These are phyloP conservation scores for Claviceps pazoutovae DNA, from an alignment of 2,329 filamentous ascomycete species.

Conservation along the genomic window DNA sequence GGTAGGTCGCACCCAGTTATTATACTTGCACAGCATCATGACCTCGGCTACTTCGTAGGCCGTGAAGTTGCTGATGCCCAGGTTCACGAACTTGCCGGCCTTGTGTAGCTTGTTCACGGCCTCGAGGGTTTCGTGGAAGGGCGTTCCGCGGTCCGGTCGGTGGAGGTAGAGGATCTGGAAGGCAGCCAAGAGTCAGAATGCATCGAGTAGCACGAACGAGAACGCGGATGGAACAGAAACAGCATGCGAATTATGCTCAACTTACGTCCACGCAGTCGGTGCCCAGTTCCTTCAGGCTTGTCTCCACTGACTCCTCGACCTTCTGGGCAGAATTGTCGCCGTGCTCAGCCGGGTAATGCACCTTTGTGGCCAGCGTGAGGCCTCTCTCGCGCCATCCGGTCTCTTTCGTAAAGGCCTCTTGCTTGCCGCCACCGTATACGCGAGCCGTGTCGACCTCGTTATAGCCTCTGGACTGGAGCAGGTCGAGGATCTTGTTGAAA, in stretches of 20 bases:
- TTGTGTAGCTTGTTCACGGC: constrained; percentile 72
- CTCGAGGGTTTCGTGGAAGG: constrained; percentile 67
- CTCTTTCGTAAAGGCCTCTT: constrained; percentile 66
- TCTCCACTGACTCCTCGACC: constrained; percentile 51
- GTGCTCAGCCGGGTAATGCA: constrained; percentile 40
- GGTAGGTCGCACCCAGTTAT: constrained; percentile 69
- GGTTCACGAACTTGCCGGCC: constrained; percentile 66
- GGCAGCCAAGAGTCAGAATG: no score
- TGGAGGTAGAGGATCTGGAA: constrained; percentile 25
- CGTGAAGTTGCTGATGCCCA: constrained; percentile 75
- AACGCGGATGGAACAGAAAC: neutral
- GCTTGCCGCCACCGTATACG: constrained; percentile 54
- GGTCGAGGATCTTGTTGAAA: constrained; percentile 58
- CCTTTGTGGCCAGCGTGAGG: constrained; percentile 65
- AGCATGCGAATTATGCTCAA: neutral
- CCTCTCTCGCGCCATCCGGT: constrained; percentile 69
- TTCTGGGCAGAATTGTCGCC: constrained; percentile 34
- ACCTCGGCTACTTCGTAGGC: constrained; percentile 82
- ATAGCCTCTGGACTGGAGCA: constrained; percentile 67
- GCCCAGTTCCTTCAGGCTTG: constrained; percentile 55
- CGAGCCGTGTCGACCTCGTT: constrained; percentile 77
- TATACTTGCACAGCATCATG: constrained; percentile 62
- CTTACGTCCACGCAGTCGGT: constrained; percentile 57
- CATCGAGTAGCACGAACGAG: neutral
- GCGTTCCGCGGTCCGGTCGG: constrained; percentile 43